phyloP scores from a whole-genome alignment of 2,329 filamentous ascomycete genomes.

The Ceratocystis alfenasii region DNA sequence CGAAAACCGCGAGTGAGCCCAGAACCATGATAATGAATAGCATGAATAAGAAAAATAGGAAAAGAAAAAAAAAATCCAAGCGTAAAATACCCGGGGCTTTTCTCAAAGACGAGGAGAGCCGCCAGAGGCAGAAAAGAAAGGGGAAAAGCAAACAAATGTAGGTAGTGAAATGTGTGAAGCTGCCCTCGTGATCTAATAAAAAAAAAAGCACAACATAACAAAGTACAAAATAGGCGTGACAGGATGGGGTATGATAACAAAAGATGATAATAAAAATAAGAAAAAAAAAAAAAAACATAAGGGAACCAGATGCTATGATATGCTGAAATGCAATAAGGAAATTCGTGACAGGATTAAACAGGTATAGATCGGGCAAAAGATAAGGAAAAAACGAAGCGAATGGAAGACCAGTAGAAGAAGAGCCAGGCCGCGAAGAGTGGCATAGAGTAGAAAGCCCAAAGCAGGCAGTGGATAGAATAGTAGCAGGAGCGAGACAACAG shows the following conservation, averaged over 20 bases:
- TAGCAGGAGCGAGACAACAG: neutral
- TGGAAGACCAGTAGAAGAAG: neutral
- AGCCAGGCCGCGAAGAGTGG: constrained; percentile 9
- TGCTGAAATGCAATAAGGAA: constrained; percentile 2
- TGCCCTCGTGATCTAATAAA: constrained; percentile 11
- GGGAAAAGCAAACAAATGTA: neutral
- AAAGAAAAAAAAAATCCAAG: neutral
- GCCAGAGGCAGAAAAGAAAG: neutral
- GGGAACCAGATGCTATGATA: constrained; percentile 13
- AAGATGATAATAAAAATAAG: constrained; percentile 3
- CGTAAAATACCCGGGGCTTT: neutral
- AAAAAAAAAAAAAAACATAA: neutral
- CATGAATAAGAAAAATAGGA: neutral
- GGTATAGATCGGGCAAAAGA: constrained; percentile 8
- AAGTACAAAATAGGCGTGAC: constrained; percentile 9
- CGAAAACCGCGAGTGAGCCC: neutral
- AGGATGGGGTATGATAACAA: constrained; percentile 8
- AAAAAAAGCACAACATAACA: neutral
- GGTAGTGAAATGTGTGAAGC: neutral
- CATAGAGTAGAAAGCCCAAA: neutral
- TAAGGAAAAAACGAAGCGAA: constrained; percentile 7
- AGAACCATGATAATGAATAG: neutral
- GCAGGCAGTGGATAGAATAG: neutral
- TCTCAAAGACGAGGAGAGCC: neutral
- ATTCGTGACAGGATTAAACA: constrained; percentile 15